Evolutionary conservation across 202 grass and related monocot species (phyloP), one percentile per base, ranked within the genome.

Genomic region (Saccharum hybrid): DNA sequence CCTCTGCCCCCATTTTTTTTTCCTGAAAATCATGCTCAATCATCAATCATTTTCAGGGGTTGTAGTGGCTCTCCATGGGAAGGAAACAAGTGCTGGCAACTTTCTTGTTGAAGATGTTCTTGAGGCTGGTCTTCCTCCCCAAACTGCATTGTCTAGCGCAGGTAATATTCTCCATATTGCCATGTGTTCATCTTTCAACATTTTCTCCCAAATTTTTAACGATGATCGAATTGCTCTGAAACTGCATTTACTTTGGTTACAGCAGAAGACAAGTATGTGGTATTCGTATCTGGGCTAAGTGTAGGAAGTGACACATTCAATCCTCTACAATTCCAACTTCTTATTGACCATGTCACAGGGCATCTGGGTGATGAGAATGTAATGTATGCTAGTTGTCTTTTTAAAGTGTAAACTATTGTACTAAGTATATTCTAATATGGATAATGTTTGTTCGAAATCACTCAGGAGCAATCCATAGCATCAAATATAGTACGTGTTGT

Each of bases 301-400:
- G 78, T 98, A 11, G 96, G 96, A 61, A 89, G 74, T 36, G 42
- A 56, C 57, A 79, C 41, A 87, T 99, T 99, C 79, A 94, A 99
- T 94, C 93, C 96, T 90, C 93, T 96, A 42, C 91, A 99, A 66
- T 96, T 99, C 85, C 96, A 99, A 81, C 96, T 99, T 86, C 91
- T 96, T 66, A 88, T 99, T 51, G 96, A 99, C 86, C 96, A 99
- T 90, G 90, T 99, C 75, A 91, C 96, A 2, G 91, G 96, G 13
- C 93, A 99, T 88, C 82, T 96, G 87, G 96, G 96, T 71, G 96
- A 99, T 90, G 93, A 95, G 33, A 96, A 94, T 92, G n/a, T n/a
- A n/a, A n/a, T n/a, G 96, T 99, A 89, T 68, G 88, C 21, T 39
- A 28, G 42, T 89, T 77, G 19, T 84, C 57, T 84, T 90, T 72